These are phyloP conservation scores for Calcarisporium arbuscula DNA, from an alignment of 2,329 filamentous ascomycete genomes.

Conservation along the genomic window DNA sequence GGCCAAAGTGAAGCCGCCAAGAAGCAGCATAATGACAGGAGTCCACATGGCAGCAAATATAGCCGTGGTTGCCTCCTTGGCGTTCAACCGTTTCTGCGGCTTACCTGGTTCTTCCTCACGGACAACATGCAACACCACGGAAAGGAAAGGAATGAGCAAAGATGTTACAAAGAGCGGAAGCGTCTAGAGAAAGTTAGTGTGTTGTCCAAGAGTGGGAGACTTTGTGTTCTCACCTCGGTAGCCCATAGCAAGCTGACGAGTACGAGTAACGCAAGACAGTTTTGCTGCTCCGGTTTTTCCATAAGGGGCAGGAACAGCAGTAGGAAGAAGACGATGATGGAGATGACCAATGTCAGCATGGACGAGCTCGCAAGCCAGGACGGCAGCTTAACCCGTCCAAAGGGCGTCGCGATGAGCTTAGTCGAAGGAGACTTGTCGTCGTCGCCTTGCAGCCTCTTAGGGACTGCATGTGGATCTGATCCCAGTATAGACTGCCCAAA, in stretches of 20 bases:
- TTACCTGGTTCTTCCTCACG: slow-evolving; percentile 56
- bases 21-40: slow-evolving; percentile 94
- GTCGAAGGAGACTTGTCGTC: slow-evolving; percentile 56
- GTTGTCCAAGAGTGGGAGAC: neutral
- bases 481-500: slow-evolving; percentile 82
- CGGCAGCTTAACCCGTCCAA: slow-evolving; percentile 71
- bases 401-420: slow-evolving; percentile 70
- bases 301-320: slow-evolving; percentile 76
- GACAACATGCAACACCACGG: slow-evolving; percentile 79
- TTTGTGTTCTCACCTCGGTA: slow-evolving; percentile 64
- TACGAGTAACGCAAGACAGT: slow-evolving; percentile 87
- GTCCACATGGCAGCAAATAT: slow-evolving; percentile 98
- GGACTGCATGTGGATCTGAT: slow-evolving; percentile 59
- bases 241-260: slow-evolving; percentile 95
- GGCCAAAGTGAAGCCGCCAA: slow-evolving; percentile 93
- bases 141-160: slow-evolving; percentile 86
- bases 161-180: slow-evolving; percentile 97
- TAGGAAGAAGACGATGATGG: slow-evolving; percentile 66
- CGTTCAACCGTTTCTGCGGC: slow-evolving; percentile 63
- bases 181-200: slow-evolving; percentile 45
- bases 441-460: slow-evolving; percentile 76
- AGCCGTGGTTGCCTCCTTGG: slow-evolving; percentile 73
- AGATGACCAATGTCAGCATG: slow-evolving; percentile 67
- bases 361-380: slow-evolving; percentile 78
- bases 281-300: slow-evolving; percentile 84